These are phyloP conservation scores for Ophiostoma pallidulum DNA, from an alignment of 2,329 filamentous ascomycete genomes.

Conservation along the genomic window DNA sequence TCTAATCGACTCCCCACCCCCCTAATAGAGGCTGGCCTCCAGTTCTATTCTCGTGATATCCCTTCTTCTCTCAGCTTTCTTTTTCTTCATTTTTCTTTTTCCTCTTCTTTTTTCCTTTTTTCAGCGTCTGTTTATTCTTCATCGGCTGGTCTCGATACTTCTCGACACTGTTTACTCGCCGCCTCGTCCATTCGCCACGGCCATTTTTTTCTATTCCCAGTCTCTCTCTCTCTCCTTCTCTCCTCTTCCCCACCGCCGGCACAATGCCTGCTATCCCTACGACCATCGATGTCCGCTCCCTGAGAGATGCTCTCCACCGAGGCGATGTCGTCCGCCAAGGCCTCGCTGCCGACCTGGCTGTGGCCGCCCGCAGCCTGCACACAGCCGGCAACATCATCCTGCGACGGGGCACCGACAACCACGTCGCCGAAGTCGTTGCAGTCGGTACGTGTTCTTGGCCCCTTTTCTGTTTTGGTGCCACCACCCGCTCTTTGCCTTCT, in stretches of 20 bases:
- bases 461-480: neutral
- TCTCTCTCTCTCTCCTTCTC: neutral
- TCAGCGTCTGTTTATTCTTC: neutral
- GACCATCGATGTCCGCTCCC: neutral
- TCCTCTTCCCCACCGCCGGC: neutral
- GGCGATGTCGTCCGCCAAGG: neutral
- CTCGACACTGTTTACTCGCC: too few relatives aligned
- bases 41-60: too few relatives aligned
- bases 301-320: too few relatives aligned
- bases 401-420: conserved; percentile 8
- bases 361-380: conserved; percentile 1
- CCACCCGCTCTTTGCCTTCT: too few relatives aligned
- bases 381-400: conserved; percentile 2
- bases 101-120: neutral
- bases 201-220: too few relatives aligned
- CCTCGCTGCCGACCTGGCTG: neutral
- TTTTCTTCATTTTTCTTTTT: neutral
- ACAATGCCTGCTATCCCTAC: neutral
- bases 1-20: too few relatives aligned
- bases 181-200: too few relatives aligned
- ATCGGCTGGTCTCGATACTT: too few relatives aligned
- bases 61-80: too few relatives aligned
- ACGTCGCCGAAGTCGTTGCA: conserved; percentile 9
- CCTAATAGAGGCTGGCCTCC: too few relatives aligned
- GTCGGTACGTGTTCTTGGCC: conserved; percentile 1